Conservation (phyloP, 2,329 filamentous ascomycete genomes). For the Tympanopsis confertula region DNA sequence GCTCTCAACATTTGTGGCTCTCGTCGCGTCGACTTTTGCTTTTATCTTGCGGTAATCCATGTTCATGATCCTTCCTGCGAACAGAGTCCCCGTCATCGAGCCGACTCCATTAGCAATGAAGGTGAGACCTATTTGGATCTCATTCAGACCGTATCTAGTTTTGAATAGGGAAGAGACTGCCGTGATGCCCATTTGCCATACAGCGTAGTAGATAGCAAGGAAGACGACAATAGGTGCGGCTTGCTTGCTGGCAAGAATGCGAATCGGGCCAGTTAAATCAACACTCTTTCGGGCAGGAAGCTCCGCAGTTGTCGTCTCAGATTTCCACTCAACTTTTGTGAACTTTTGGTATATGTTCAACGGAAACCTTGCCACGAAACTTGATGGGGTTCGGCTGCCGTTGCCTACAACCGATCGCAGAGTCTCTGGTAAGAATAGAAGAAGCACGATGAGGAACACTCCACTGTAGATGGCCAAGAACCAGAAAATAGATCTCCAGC, state of each 20-base stretch:
- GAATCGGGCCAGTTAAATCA: slow-evolving; percentile 30
- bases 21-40: slow-evolving; percentile 10
- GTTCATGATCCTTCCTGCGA: slow-evolving; percentile 39
- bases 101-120: slow-evolving; percentile 44
- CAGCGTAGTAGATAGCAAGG: slow-evolving; percentile 35
- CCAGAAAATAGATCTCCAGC: slow-evolving; percentile 34
- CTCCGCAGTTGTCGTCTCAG: slow-evolving; percentile 4
- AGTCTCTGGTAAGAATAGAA: slow-evolving; percentile 29
- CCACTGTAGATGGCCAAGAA: slow-evolving; percentile 25
- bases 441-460: slow-evolving; percentile 17
- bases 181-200: slow-evolving; percentile 44
- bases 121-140: slow-evolving; percentile 32
- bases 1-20: neutral
- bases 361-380: slow-evolving; percentile 13
- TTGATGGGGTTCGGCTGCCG: slow-evolving; percentile 14
- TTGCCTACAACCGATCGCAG: slow-evolving; percentile 22
- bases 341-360: slow-evolving; percentile 17
- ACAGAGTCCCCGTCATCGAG: slow-evolving; percentile 37
- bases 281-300: slow-evolving; percentile 18
- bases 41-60: slow-evolving; percentile 33
- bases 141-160: slow-evolving; percentile 24
- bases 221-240: slow-evolving; percentile 31
- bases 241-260: slow-evolving; percentile 30
- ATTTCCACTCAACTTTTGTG: slow-evolving; percentile 11
- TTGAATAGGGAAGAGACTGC: slow-evolving; percentile 36